These are phyloP conservation scores for Dactylellina cionopaga DNA, from an alignment of 2,329 filamentous ascomycete species.

Conservation along the genomic window DNA sequence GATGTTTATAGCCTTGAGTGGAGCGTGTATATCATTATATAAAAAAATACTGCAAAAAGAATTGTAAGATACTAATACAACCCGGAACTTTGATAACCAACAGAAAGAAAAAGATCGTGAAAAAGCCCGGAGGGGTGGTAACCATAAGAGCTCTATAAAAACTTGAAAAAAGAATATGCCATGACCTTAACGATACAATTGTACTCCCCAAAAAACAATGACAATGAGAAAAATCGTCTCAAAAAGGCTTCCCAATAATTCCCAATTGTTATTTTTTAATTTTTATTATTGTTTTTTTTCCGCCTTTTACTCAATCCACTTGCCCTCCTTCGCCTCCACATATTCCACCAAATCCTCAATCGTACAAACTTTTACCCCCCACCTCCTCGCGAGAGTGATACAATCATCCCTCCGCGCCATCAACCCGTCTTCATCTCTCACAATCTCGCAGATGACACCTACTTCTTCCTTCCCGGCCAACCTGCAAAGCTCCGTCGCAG, in stretches of 20 bases:
- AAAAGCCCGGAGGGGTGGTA: too few relatives aligned
- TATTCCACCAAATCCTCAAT: slow-evolving; percentile 89
- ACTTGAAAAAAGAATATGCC: slow-evolving; percentile 10
- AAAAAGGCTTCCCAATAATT: too few relatives aligned
- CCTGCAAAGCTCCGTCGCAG: slow-evolving; percentile 87
- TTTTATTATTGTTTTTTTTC: too few relatives aligned
- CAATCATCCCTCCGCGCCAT: slow-evolving; percentile 94
- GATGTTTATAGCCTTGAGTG: too few relatives aligned
- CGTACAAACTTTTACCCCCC: slow-evolving; percentile 91
- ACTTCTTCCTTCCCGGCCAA: slow-evolving; percentile 80
- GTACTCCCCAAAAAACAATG: slow-evolving; percentile 12
- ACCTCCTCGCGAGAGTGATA: slow-evolving; percentile 84
- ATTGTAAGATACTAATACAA: too few relatives aligned
- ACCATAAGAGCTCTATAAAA: too few relatives aligned
- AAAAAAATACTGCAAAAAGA: too few relatives aligned
- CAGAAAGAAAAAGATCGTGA: neutral
- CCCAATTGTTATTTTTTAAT: too few relatives aligned
- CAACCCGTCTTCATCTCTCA: slow-evolving; percentile 82
- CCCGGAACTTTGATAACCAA: neutral
- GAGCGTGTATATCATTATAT: too few relatives aligned
- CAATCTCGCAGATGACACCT: slow-evolving; percentile 88
- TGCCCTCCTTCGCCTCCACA: slow-evolving; percentile 78
- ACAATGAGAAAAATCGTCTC: slow-evolving; percentile 1
- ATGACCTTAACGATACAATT: neutral
- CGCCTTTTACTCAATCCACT: slow-evolving; percentile 57